Evolutionary conservation across 202 grass and related monocot species (phyloP).

Genomic region (Schoenoplectus tabernaemontani): DNA sequence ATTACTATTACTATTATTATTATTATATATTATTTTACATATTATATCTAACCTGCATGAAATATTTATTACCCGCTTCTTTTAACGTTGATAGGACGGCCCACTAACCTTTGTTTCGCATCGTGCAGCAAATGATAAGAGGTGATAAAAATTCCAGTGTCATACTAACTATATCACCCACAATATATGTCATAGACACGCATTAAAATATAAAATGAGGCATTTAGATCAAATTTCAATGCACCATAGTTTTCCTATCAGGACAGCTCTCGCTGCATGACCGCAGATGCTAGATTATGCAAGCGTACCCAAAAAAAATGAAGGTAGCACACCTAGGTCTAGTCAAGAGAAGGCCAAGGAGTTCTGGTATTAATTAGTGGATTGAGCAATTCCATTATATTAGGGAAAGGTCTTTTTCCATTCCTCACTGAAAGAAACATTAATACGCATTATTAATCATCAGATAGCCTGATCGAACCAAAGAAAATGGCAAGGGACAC

Average conservation of each 20-base stretch:
- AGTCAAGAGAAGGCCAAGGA: constrained; percentile 24
- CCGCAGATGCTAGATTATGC: background rate
- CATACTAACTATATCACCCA: too few species aligned
- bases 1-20: too few species aligned
- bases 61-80: too few species aligned
- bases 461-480: background rate
- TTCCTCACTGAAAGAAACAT: constrained; percentile 47
- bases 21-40: too few species aligned
- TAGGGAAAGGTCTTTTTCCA: constrained; percentile 61
- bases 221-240: background rate
- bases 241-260: background rate
- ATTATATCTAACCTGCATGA: too few species aligned
- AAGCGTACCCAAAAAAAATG: background rate
- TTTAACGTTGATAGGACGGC: too few species aligned
- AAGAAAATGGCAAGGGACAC: background rate
- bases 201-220: too few species aligned
- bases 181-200: too few species aligned
- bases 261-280: background rate
- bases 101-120: too few species aligned
- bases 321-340: constrained; percentile 27
- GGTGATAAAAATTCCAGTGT: too few species aligned
- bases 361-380: constrained; percentile 44
- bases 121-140: too few species aligned
- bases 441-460: constrained; percentile 2
- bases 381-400: constrained; percentile 68